Evolutionary conservation across 768 basidiomycete genomes (phyloP), one percentile per base, ranked within the genome.

Genomic region (Suillus alpinus): DNA sequence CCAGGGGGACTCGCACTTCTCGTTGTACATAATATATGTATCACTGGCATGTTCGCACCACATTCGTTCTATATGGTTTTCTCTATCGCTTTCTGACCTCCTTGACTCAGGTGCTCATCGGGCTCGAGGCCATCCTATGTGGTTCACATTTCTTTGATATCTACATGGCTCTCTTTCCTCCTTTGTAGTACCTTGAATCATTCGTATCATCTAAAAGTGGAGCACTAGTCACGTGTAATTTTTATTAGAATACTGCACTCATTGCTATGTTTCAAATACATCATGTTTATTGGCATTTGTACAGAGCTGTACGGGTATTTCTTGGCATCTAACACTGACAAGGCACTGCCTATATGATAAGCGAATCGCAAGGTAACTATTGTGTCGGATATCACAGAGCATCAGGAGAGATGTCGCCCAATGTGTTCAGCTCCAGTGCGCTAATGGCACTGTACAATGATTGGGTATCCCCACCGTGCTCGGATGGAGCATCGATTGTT

Each of bases 351-450:
- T 57, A 64, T 39, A 14, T 29, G 52, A 10, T 12, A 7, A 26
- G 31, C 6, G 9, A 10, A 20, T 31, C 0, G 12, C 20, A 36
- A 18, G 23, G 32, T n/a, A 36, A n/a, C 31, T 26, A 32, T 29
- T 5, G 44, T 23, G 14, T 37, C 26, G 9, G 36, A 61, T 20
- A 62, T 63, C 82, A 89, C 63, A 89, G 68, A 32, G 89, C 89
- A 58, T 87, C 83, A 0, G 90, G 89, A 23, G 89, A 90, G 56
- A 91, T 72, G 61, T 91, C 89, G 36, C 85, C 84, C 14, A 90
- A 75, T 0, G 82, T 83, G 63, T 85, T 82, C 20, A 77, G 65
- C 55, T 88, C 88, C 56, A 76, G 78, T 41, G 75, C 72, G 65
- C 85, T 88, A 71, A 81, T 81, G 29, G 83, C 81, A 65, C 88